phyloP scores from a whole-genome alignment of 441 rosid species.

The Populus trichocarpa region DNA sequence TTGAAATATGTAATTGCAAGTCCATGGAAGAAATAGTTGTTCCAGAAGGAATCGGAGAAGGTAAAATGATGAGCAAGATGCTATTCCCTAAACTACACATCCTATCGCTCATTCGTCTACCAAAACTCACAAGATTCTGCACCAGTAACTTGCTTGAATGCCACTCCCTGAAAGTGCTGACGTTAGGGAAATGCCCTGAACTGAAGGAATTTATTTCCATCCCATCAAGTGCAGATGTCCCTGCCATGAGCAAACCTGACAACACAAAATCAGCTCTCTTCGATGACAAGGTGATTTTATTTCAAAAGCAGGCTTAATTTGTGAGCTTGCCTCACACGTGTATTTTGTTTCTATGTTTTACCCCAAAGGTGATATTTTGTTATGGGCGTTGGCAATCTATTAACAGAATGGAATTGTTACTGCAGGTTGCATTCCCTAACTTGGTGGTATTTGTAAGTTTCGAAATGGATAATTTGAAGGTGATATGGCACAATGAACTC shows the following conservation, averaged over 20 bases:
- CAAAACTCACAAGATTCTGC: conserved; percentile 17
- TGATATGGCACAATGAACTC: conserved; percentile 21
- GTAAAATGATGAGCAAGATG: neutral
- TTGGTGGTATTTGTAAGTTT: neutral
- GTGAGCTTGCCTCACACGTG: too few species aligned
- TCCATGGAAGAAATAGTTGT: too few species aligned
- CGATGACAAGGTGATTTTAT: conserved; percentile 12
- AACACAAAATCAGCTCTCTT: neutral
- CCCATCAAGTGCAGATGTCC: neutral
- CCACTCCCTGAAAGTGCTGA: neutral
- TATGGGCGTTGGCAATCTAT: neutral
- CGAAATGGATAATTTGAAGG: conserved; percentile 7
- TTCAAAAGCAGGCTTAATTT: neutral
- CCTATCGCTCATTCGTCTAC: conserved; percentile 9
- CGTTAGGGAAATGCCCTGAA: neutral
- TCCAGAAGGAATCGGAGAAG: too few species aligned
- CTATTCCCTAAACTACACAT: neutral
- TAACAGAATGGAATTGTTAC: neutral
- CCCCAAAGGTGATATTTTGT: too few species aligned
- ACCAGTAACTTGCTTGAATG: neutral
- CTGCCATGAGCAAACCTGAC: neutral
- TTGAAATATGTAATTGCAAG: too few species aligned
- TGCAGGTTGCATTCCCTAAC: conserved; percentile 19
- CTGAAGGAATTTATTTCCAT: neutral
- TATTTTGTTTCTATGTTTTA: too few species aligned